Percentiles rank a stretch among this genome's conserved stretches.
These are phyloP conservation scores for Paramyrothecium sp. DNA, from an alignment of 2,329 filamentous ascomycete species.

Conservation along the genomic window DNA sequence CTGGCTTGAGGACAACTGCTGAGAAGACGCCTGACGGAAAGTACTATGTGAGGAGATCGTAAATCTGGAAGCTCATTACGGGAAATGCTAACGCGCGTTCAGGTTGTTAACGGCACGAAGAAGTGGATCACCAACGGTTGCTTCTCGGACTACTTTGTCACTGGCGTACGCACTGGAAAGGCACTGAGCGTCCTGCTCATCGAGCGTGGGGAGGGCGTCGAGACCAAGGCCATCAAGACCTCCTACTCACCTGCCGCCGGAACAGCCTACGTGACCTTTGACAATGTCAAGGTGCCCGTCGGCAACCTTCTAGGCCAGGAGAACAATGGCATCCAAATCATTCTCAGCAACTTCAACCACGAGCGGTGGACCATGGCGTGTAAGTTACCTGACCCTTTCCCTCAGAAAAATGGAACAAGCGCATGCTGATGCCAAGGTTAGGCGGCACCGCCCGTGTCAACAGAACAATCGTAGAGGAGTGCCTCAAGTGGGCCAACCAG, in stretches of 20 bases:
- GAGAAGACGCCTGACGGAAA: constrained; percentile 73
- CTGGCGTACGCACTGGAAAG: constrained; percentile 75
- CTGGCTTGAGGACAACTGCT: constrained; percentile 75
- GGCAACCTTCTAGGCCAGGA: constrained; percentile 77
- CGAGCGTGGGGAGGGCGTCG: constrained; percentile 69
- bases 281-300: constrained; percentile 82
- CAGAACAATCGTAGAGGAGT: constrained; percentile 75
- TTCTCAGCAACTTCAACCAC: constrained; percentile 87
- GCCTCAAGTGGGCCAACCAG: constrained; percentile 85
- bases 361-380: constrained; percentile 77
- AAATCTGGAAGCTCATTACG: neutral
- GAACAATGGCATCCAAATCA: constrained; percentile 82
- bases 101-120: constrained; percentile 69
- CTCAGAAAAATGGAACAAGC: no score
- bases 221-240: constrained; percentile 77
- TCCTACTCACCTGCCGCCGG: constrained; percentile 77
- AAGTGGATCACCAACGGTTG: constrained; percentile 87
- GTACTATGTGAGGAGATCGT: constrained; percentile 55
- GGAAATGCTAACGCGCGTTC: neutral
- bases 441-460: constrained; percentile 61
- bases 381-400: constrained; percentile 27
- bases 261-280: constrained; percentile 78
- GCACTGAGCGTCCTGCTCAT: constrained; percentile 77
- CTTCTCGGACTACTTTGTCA: constrained; percentile 81
- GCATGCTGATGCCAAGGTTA: constrained; percentile 10